Evolutionary conservation across 2,329 filamentous ascomycete genomes (phyloP).

Genomic region (Penicillium sp.): DNA sequence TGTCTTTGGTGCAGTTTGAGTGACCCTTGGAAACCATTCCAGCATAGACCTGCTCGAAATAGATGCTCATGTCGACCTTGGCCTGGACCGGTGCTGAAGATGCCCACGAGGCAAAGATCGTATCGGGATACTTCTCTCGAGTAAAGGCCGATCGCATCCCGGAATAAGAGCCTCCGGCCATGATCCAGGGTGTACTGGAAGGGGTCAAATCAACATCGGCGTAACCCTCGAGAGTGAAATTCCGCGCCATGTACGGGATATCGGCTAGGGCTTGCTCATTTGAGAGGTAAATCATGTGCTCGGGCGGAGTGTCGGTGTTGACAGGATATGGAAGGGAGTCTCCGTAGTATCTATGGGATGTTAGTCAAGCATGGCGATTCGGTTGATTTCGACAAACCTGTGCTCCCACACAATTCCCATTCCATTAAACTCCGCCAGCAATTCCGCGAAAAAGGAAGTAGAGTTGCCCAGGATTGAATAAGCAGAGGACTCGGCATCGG

Average conservation of each 20-base stretch:
- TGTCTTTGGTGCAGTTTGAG: slow-evolving; percentile 49
- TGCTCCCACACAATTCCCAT: slow-evolving; percentile 43
- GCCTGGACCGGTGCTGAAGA: slow-evolving; percentile 47
- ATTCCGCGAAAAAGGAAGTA: slow-evolving; percentile 28
- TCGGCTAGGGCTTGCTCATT: slow-evolving; percentile 45
- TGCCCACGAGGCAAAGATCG: slow-evolving; percentile 39
- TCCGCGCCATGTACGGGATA: slow-evolving; percentile 43
- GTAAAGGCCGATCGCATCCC: slow-evolving; percentile 44
- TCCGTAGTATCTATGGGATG: slow-evolving; percentile 38
- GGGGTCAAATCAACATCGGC: slow-evolving; percentile 38
- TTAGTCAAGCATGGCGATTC: slow-evolving; percentile 1
- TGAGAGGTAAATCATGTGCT: slow-evolving; percentile 42
- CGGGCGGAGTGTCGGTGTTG: slow-evolving; percentile 33
- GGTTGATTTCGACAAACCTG: slow-evolving; percentile 28
- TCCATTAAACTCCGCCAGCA: slow-evolving; percentile 35
- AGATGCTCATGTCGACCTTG: slow-evolving; percentile 48
- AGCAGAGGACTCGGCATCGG: slow-evolving; percentile 38
- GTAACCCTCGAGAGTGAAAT: slow-evolving; percentile 33
- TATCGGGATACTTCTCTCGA: slow-evolving; percentile 42
- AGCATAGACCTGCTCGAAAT: slow-evolving; percentile 49
- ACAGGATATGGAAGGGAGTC: slow-evolving; percentile 39
- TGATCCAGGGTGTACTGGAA: slow-evolving; percentile 42
- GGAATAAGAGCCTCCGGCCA: slow-evolving; percentile 46
- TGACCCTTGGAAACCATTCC: slow-evolving; percentile 49
- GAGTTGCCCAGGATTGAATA: slow-evolving; percentile 33